Base-by-base conservation (phyloP, 352 stramenopile species). In the Phytopythium chamaehyphon region DNA sequence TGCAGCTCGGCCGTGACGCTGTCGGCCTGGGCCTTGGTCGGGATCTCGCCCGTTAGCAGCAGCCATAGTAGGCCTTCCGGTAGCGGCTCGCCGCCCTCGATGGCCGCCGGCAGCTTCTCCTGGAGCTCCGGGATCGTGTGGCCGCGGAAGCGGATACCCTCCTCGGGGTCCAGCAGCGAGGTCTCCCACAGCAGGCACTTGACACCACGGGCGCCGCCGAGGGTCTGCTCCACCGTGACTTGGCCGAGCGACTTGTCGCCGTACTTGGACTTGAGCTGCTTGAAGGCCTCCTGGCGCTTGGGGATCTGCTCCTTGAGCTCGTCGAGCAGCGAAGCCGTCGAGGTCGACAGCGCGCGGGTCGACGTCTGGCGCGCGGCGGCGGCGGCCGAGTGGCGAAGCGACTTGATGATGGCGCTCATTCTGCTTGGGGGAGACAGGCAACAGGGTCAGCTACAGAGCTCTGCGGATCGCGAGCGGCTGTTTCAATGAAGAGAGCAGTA, bases 111-210 rank as follows among this genome's bases (percentile, higher is more conserved):
- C 33, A 99, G 75, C 61, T 93, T 86, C 71, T 97, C 61, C 76
- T 99, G 97, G 54, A 98, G 94, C 65, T 99, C 96, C 22, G 97
- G 96, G 80, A 99, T 99, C 52, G 96, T 98, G 71, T 98, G 80
- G 57, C 97, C 97, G 54, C 97, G 90, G 89, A 99, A 99, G 47
- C 97, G 93, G 79, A 99, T 99, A 56, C 97, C 97, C 66, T 99
- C 93, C 40, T 98, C 86, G 21, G 93, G 75, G 64, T 98, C 93
- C 35, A 98, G 78, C 49, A 97, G 76, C 53, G 89, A 98, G 22
- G 97, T 99, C 67, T 99, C 97, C 96, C 97, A 99, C 55, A 99
- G 69, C 76, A 99, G 97, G 64, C 93, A 98, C 80, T 99, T 99
- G 51, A 99, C 96, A 48, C 94, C 90, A 67, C 97, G 90, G 16